Conservation (phyloP, 306 rosid genomes). For the Vicia villosa region DNA sequence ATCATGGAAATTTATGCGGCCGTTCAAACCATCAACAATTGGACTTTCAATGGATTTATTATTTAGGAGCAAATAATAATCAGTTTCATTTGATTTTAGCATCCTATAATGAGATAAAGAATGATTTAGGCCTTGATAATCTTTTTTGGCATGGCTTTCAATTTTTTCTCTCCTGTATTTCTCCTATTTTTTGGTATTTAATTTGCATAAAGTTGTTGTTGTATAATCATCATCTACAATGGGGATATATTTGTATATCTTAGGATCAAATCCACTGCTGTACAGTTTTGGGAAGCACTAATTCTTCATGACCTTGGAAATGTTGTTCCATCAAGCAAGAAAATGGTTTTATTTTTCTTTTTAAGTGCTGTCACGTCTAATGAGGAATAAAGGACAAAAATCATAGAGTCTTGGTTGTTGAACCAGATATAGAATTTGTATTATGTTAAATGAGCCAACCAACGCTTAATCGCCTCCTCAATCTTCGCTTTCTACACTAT, state of each 20-base stretch:
- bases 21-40: slow-evolving; percentile 77
- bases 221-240: slow-evolving; percentile 54
- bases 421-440: neutral
- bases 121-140: slow-evolving; percentile 21
- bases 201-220: slow-evolving; percentile 45
- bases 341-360: neutral
- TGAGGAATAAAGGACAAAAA: neutral
- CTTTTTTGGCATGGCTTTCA: slow-evolving; percentile 38
- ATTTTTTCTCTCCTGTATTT: slow-evolving; percentile 36
- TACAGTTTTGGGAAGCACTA: slow-evolving; percentile 48
- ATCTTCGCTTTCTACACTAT: neutral
- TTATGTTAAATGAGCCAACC: neutral
- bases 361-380: neutral
- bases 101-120: slow-evolving; percentile 40
- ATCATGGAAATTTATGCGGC: slow-evolving; percentile 72
- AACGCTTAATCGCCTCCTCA: too few species aligned
- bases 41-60: slow-evolving; percentile 78
- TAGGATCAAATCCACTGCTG: slow-evolving; percentile 48
- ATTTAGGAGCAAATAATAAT: slow-evolving; percentile 65
- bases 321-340: slow-evolving; percentile 31
- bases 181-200: slow-evolving; percentile 58
- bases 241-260: slow-evolving; percentile 53
- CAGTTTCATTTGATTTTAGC: slow-evolving; percentile 44
- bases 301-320: slow-evolving; percentile 34
- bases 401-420: neutral